Evolutionary conservation across 179 eudicot genomes (phyloP).

Genomic region (Beta lomatogona): DNA sequence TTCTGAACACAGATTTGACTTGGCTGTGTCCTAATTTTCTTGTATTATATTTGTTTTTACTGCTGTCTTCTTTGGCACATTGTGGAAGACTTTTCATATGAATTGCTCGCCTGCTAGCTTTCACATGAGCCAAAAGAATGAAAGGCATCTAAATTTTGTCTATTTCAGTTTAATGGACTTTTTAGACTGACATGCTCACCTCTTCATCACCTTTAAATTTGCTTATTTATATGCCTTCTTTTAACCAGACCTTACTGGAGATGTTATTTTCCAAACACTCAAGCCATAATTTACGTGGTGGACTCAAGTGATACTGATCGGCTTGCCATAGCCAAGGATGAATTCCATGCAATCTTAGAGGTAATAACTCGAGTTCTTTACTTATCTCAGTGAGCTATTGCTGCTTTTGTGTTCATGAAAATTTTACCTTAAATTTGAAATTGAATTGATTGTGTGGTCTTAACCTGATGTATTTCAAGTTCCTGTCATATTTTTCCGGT

Average conservation of each 20-base stretch:
- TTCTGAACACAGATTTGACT: not conserved
- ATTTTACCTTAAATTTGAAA: not conserved
- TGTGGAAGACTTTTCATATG: not conserved
- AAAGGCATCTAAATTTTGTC: not conserved
- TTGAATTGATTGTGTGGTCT: not conserved
- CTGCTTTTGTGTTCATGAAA: not conserved
- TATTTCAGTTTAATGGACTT: not conserved
- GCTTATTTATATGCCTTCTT: not conserved
- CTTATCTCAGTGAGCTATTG: not conserved
- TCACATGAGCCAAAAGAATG: not conserved
- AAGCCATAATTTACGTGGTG: conserved; percentile 95
- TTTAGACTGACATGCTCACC: not conserved
- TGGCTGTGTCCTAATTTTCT: not conserved
- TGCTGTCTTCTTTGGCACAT: not conserved
- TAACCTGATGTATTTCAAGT: not conserved
- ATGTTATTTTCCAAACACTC: conserved; percentile 98
- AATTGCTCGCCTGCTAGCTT: not conserved
- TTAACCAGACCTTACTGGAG: conserved; percentile 93
- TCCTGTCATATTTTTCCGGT: not conserved
- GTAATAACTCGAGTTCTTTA: conserved; percentile 33
- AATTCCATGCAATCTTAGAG: conserved; percentile 95
- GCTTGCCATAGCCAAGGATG: conserved; percentile 91
- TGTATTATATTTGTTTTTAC: not conserved
- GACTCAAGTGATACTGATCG: conserved; percentile 99
- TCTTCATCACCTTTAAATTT: conserved; percentile 18